Evolutionary conservation across 345 rosid genomes (phyloP).

Genomic region (Melaleuca quinquenervia): DNA sequence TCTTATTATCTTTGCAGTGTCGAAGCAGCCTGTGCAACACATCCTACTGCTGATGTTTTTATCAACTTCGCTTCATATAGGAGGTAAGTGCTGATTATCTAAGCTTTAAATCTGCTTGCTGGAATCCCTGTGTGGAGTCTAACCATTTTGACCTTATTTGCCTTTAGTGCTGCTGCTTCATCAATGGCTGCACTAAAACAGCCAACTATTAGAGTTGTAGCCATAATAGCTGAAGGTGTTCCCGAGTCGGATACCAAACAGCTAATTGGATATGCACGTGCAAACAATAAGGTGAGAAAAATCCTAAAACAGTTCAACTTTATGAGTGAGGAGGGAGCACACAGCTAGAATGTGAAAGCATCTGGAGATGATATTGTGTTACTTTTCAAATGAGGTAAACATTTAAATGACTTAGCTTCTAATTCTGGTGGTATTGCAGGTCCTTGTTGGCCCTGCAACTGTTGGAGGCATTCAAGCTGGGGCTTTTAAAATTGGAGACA

Average conservation of each 20-base stretch:
- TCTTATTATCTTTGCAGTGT: slow-evolving; percentile 38
- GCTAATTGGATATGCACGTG: slow-evolving; percentile 81
- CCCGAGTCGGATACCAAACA: slow-evolving; percentile 94
- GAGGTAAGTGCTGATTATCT: slow-evolving; percentile 32
- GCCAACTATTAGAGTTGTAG: slow-evolving; percentile 91
- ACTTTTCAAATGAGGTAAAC: not conserved
- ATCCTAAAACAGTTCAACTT: not conserved
- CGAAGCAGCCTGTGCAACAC: slow-evolving; percentile 88
- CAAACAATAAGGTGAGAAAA: slow-evolving; percentile 72
- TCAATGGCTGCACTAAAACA: slow-evolving; percentile 94
- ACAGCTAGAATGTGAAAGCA: not conserved
- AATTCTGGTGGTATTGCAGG: slow-evolving; percentile 34
- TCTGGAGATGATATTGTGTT: not conserved
- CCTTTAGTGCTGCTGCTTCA: slow-evolving; percentile 83
- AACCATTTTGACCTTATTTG: not conserved
- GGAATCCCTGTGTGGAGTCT: not conserved
- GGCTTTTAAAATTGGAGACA: slow-evolving; percentile 96
- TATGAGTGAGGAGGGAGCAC: not conserved
- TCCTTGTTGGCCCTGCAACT: slow-evolving; percentile 97
- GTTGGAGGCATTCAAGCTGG: slow-evolving; percentile 99
- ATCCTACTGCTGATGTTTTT: slow-evolving; percentile 94
- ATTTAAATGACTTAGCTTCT: not conserved
- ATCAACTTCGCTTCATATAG: slow-evolving; percentile 91
- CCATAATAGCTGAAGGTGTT: slow-evolving; percentile 98
- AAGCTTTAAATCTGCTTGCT: not conserved